phyloP scores from a whole-genome alignment of 2,329 filamentous ascomycete species.

The Xylaria sp. region DNA sequence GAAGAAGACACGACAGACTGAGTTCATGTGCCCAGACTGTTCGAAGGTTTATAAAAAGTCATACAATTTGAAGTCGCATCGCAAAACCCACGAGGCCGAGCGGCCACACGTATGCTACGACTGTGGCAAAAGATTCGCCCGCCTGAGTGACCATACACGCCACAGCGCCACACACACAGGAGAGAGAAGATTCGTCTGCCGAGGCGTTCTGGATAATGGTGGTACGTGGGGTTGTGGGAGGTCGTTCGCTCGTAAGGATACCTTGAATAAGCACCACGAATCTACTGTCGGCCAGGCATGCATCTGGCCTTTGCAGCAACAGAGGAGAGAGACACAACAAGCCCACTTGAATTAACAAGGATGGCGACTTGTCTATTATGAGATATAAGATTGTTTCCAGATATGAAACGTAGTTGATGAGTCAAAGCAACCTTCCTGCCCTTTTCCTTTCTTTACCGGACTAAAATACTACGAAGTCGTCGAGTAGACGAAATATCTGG shows the following conservation, averaged over 20 bases:
- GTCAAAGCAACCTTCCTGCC: too few relatives aligned
- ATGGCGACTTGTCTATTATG: too few relatives aligned
- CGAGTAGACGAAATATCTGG: too few relatives aligned
- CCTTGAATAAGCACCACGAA: constrained; percentile 10
- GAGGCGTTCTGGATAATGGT: background rate
- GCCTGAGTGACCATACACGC: background rate
- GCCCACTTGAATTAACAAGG: too few relatives aligned
- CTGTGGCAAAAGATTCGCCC: background rate
- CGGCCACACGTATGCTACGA: background rate
- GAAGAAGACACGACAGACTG: constrained; percentile 10
- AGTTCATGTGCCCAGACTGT: constrained; percentile 6
- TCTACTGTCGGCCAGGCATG: constrained; percentile 11
- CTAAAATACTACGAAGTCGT: too few relatives aligned
- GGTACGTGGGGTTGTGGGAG: constrained; percentile 5
- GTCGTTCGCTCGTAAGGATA: constrained; percentile 14
- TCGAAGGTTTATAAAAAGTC: background rate
- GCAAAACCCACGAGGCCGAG: background rate
- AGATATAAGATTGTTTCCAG: too few relatives aligned
- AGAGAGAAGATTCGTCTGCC: background rate
- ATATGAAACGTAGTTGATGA: too few relatives aligned
- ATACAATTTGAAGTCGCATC: constrained; percentile 17
- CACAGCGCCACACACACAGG: constrained; percentile 6
- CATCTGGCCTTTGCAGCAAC: constrained; percentile 5
- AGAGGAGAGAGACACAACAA: background rate
- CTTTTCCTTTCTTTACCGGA: too few relatives aligned